Evolutionary conservation across 2,329 filamentous ascomycete species (phyloP).

Genomic region (Rhynchosporium agropyri): DNA sequence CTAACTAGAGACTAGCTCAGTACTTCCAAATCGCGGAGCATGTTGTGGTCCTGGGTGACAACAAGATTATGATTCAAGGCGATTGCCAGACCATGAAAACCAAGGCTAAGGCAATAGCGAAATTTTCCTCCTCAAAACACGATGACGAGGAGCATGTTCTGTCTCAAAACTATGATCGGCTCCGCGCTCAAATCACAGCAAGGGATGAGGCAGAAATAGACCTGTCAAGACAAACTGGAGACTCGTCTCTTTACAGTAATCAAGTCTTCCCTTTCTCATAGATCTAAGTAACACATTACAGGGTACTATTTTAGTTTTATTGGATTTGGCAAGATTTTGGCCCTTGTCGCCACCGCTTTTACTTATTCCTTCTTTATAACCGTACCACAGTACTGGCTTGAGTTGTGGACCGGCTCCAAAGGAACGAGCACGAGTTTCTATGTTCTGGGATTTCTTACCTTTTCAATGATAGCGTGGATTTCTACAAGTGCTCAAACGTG

Average conservation of each 20-base stretch:
- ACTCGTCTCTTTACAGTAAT: constrained; percentile 32
- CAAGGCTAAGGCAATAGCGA: constrained; percentile 20
- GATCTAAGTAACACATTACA: not conserved
- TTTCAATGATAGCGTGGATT: constrained; percentile 44
- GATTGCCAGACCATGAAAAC: constrained; percentile 40
- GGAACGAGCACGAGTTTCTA: constrained; percentile 3
- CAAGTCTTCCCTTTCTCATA: not conserved
- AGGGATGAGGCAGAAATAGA: constrained; percentile 33
- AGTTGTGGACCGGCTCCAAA: constrained; percentile 31
- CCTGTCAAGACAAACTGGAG: constrained; percentile 34
- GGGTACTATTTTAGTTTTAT: not conserved
- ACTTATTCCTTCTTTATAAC: constrained; percentile 19
- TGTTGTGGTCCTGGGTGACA: constrained; percentile 43
- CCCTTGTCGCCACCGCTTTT: constrained; percentile 1
- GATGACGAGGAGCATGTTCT: not conserved
- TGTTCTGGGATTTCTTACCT: constrained; percentile 42
- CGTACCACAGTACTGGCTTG: constrained; percentile 44
- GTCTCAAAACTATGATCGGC: constrained; percentile 27
- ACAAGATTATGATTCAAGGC: constrained; percentile 43
- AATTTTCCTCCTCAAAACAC: not conserved
- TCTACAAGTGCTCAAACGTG: constrained; percentile 45
- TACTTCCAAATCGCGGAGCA: constrained; percentile 46
- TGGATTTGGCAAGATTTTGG: constrained; percentile 1
- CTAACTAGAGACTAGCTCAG: constrained; percentile 40
- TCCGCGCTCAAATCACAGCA: constrained; percentile 24